Base-by-base conservation (phyloP, 225 moss, liverwort and hornwort genomes). In the Bryum argenteum region DNA sequence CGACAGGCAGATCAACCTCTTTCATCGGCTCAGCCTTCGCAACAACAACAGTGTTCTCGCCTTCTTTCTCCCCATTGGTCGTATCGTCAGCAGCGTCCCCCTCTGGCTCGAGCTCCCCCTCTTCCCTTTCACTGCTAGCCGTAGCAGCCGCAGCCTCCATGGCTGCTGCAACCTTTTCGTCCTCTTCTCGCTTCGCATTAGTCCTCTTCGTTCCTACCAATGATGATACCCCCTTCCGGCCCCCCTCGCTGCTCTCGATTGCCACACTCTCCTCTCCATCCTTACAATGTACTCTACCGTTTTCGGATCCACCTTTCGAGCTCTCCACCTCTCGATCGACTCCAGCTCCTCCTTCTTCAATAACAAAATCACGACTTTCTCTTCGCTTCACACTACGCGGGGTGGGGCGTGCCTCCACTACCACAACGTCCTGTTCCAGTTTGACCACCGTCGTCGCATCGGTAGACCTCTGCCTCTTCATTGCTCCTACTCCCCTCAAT, bases 61-160 rank as follows among this genome's bases (percentile, higher is more conserved):
- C 78, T 86, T 88, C 65, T 67, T 74, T 83, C 54, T 74, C 81
- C 52, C 67, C 52, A 72, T 76, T 79, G 41, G 50, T 65, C 43
- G 73, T 67, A 58, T 86, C 84, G 21, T 41, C n/a, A n/a, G n/a
- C n/a, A n/a, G n/a, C n/a, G n/a, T n/a, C n/a, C n/a, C n/a, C 75
- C 19, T 83, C 84, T 58, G 82, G 76, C 75, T 93, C 89, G 70
- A 96, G 50, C 81, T 93, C 96, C 37, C 93, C 93, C 68, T 93
- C 96, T 80, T 96, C 93, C 81, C 82, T 86, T 75, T 93, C 96
- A 17, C 74, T 75, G 61, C 82, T 87, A 51, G 84, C 82, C 24
- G 80, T 62, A 65, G 74, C 88, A n/a, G 70, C 57, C 45, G 56
- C 83, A 10, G 60, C 38, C 12, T 45, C 65, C 71, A 61, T 80